These are phyloP conservation scores for Mariannaea elegans DNA, from an alignment of 2,329 filamentous ascomycete species.

Conservation along the genomic window DNA sequence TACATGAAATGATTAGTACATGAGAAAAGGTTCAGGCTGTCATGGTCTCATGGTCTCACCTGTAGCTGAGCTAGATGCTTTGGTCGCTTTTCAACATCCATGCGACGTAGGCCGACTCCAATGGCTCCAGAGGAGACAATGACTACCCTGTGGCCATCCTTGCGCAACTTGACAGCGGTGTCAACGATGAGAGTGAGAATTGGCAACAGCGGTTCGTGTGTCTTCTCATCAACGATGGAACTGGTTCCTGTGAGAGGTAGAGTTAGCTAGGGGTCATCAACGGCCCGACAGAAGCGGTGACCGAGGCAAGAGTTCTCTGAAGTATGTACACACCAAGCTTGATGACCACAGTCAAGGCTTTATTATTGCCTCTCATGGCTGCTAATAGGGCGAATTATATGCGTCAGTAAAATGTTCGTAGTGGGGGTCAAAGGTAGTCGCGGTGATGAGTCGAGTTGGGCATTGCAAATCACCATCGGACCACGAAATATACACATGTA, in stretches of 20 bases:
- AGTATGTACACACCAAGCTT: conserved; percentile 74
- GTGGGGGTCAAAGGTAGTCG: background rate
- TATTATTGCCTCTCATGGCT: conserved; percentile 70
- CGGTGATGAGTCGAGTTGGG: background rate
- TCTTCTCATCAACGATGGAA: conserved; percentile 97
- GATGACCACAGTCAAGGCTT: conserved; percentile 72
- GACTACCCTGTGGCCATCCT: conserved; percentile 93
- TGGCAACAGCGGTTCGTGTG: conserved; percentile 90
- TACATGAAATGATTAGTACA: conserved; percentile 43
- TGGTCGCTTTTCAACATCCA: conserved; percentile 87
- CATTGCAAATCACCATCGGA: background rate
- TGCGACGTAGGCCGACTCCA: conserved; percentile 88
- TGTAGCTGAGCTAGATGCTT: conserved; percentile 92
- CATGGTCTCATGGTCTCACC: conserved; percentile 50
- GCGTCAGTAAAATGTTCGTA: conserved; percentile 61
- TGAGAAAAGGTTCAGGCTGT: conserved; percentile 6
- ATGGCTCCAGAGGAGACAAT: conserved; percentile 98
- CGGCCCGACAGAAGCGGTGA: conserved; percentile 16
- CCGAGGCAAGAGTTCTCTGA: background rate
- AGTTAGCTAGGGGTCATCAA: conserved; percentile 29
- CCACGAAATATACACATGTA: conserved; percentile 21
- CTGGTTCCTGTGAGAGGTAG: conserved; percentile 76
- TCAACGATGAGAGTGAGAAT: conserved; percentile 93
- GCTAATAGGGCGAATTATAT: conserved; percentile 33
- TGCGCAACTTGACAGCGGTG: conserved; percentile 85